Percentiles rank a stretch among this genome's conserved stretches.
These are phyloP conservation scores for Asparagopsis taxiformis DNA, from an alignment of 31 red algal species.

Conservation along the genomic window DNA sequence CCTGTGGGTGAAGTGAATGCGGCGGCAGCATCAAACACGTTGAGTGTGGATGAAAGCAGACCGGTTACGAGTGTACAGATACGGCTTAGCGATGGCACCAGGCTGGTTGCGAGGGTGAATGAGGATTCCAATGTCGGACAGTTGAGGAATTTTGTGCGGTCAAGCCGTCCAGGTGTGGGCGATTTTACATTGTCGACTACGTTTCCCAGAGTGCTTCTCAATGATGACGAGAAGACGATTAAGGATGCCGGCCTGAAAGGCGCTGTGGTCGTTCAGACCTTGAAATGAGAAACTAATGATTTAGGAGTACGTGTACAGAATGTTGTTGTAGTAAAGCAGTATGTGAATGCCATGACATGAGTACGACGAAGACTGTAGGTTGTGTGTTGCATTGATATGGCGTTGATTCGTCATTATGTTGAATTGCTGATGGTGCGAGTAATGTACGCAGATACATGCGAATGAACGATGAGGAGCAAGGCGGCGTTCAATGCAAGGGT, in stretches of 20 bases:
- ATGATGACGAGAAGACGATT: conserved; percentile 64
- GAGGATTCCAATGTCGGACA: conserved; percentile 74
- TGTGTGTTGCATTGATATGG: too few relatives aligned
- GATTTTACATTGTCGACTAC: conserved; percentile 64
- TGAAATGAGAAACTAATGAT: too few relatives aligned
- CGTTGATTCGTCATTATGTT: too few relatives aligned
- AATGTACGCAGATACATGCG: too few relatives aligned
- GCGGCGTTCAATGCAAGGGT: too few relatives aligned
- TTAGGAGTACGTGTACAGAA: too few relatives aligned
- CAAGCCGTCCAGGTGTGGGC: conserved; percentile 28
- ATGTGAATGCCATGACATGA: too few relatives aligned
- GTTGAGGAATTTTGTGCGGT: conserved; percentile 53
- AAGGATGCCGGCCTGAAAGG: conserved; percentile 82
- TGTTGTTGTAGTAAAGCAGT: too few relatives aligned
- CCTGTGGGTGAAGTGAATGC: conserved; percentile 6
- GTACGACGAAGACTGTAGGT: too few relatives aligned
- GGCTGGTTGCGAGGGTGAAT: conserved; percentile 77
- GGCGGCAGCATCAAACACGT: conserved; percentile 14
- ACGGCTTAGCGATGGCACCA: conserved; percentile 81
- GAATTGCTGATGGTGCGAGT: too few relatives aligned
- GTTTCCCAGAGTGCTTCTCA: conserved; percentile 73
- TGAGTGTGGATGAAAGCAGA: conserved; percentile 45
- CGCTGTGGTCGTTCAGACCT: conserved; percentile 79
- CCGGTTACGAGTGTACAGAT: conserved; percentile 76
- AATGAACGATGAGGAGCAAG: too few relatives aligned